phyloP scores from a whole-genome alignment of 441 rosid genomes.

The Populus hybrid region DNA sequence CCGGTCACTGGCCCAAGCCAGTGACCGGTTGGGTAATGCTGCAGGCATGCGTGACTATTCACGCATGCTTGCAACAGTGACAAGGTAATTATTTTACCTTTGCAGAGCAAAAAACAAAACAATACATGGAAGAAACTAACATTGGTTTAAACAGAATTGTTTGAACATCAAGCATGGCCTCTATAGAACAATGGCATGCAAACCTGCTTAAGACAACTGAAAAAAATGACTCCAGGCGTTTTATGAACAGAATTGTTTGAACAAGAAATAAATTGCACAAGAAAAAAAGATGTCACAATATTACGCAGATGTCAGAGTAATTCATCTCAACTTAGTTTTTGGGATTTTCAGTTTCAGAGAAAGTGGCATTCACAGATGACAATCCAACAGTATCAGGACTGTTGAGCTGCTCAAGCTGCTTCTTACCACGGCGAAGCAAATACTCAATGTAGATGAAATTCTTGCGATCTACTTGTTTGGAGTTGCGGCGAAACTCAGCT shows the following conservation, averaged over 20 bases:
- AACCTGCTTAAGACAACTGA: background rate
- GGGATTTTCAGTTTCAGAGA: conserved; percentile 16
- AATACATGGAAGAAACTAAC: background rate
- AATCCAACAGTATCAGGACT: conserved; percentile 53
- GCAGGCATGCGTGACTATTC: too few species aligned
- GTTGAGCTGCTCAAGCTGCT: conserved; percentile 82
- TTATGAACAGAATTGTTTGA: background rate
- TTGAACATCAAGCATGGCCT: background rate
- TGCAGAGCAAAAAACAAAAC: background rate
- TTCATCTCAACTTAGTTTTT: background rate
- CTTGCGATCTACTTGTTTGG: conserved; percentile 69
- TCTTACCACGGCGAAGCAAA: conserved; percentile 72
- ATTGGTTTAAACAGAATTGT: background rate
- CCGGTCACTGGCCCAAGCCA: too few species aligned
- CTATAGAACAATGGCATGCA: background rate
- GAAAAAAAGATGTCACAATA: too few species aligned
- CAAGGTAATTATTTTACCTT: too few species aligned
- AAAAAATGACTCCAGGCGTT: background rate
- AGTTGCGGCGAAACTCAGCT: conserved; percentile 60
- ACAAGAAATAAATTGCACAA: too few species aligned
- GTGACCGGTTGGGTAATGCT: too few species aligned
- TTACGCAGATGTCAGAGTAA: too few species aligned
- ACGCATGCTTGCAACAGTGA: too few species aligned
- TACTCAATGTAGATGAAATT: conserved; percentile 79
- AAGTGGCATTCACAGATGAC: conserved; percentile 44